These are phyloP conservation scores for Pouteria campechiana DNA, from an alignment of 179 eudicot species.

Conservation along the genomic window DNA sequence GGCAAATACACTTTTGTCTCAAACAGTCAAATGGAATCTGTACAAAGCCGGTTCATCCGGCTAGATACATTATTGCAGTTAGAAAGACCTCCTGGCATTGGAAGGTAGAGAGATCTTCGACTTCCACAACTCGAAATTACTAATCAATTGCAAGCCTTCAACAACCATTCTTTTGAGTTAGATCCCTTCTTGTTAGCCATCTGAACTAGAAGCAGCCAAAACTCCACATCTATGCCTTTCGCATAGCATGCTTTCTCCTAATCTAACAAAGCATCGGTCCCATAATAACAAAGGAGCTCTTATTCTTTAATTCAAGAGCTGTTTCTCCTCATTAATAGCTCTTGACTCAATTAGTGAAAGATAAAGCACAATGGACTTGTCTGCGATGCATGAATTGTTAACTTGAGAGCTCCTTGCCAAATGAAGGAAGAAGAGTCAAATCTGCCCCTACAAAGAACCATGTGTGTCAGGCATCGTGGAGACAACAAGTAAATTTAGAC, in stretches of 20 bases:
- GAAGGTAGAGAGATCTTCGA: constrained; percentile 8
- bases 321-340: no score
- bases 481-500: constrained; percentile 16
- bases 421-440: neutral
- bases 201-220: constrained; percentile 8
- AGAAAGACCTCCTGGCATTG: constrained; percentile 11
- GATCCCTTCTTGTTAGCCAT: constrained; percentile 4
- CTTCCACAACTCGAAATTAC: constrained; percentile 3
- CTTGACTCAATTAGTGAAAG: no score
- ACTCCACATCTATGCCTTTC: neutral
- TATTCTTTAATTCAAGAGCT: no score
- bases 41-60: constrained; percentile 14
- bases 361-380: no score
- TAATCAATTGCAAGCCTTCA: neutral
- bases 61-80: constrained; percentile 23
- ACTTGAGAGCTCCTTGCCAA: neutral
- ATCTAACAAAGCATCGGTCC: neutral
- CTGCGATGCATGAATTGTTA: no score
- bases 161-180: neutral
- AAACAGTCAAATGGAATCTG: constrained; percentile 26
- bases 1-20: constrained; percentile 6
- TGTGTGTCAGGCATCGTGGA: constrained; percentile 24
- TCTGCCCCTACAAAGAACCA: constrained; percentile 16
- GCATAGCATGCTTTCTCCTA: constrained; percentile 4
- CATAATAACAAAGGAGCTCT: no score